Base-by-base conservation (phyloP, 352 stramenopile species). In the Phytophthora boehmeriae region DNA sequence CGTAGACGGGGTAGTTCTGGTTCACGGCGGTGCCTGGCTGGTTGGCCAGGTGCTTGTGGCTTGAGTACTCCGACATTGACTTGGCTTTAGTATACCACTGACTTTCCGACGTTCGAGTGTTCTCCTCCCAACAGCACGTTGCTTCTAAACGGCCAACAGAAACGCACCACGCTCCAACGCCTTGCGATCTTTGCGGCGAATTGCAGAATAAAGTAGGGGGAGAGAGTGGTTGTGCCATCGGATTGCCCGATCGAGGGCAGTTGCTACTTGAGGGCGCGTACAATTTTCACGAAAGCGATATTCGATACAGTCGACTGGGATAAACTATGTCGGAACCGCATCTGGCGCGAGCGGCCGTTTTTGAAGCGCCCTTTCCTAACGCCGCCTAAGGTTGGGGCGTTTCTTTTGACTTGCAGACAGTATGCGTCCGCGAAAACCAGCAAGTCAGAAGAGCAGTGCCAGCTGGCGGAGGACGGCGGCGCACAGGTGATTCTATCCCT, bases 181-280 rank as follows among this genome's bases (percentile, higher is more conserved):
- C n/a, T 70, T 80, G 65, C 63, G 71, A 75, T 73, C 71, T 75
- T 71, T 69, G 64, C 28, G 67, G 71, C 63, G 54, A 80, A 77
- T 77, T 77, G 71, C 68, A 70, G 68, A 80, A 76, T 80, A 79
- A 63, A 60, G 20, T 34, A 58, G 39, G 51, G 52, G 41, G 56
- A 63, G 53, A 68, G 63, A 60, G 64, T 57, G 50, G 65, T 71
- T 72, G 52, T 64, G 57, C 39, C 5, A 59, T 63, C 41, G 55
- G 42, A 54, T 72, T 72, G 58, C 36, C 9, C 8, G 5, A 59
- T 60, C 25, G 22, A 46, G 16, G 45, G 11, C 3, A 8, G 42
- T 48, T 48, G 42, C 42, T 17, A 8, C 4, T 19, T 48, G 19
- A 32, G 42, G 42, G 1, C 0, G 38, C 1, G 0, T 25, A 2